Base-by-base conservation (phyloP, 2,329 filamentous ascomycete species). In the Aureobasidium sp. region DNA sequence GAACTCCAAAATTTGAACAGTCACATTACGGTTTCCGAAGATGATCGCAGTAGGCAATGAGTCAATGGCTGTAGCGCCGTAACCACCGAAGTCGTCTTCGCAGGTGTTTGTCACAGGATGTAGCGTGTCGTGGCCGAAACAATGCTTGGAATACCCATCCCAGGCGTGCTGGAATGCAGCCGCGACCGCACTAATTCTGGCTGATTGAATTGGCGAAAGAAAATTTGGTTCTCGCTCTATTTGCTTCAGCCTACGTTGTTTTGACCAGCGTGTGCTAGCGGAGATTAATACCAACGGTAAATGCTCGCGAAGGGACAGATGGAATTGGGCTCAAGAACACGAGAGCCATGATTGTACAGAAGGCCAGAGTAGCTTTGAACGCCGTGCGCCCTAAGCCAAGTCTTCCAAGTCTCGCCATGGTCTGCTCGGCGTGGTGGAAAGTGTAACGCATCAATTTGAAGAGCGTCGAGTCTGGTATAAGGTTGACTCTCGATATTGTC, bases 91-190 rank as follows among this genome's bases (percentile, higher is more conserved):
- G 48, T 69, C 66, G 49, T 70, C 63, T 11, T 66, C 68, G 44
- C 66, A 69, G 5, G 65, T 65, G 30, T 69, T 69, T 48, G 45
- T 67, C 10, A 69, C 68, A 10, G 65, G 69, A 37, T 67, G 66
- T 3, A 72, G 63, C 11, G 69, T 67, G 58, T 74, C 72, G 49
- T 71, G 66, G 4, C 71, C 68, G 47, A 73, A 71, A 36, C 71
- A 72, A 50, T 72, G 65, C 16, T 63, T 67, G 13, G 66, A 67
- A 62, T 73, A 74, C 10, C 72, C 71, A 61, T 69, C 59, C 71
- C 71, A 74, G 21, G 72, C 69, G 59, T 72, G 69, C 27, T 68
- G 64, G 42, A 73, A 74, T 10, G 67, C 67, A 8, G 49, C 32
- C 25, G 41, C 49, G 16, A 61, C 25, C 13, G 48, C 48, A 21